Evolutionary conservation across 2,329 filamentous ascomycete genomes (phyloP).

Genomic region (Aureobasidium uvarum): DNA sequence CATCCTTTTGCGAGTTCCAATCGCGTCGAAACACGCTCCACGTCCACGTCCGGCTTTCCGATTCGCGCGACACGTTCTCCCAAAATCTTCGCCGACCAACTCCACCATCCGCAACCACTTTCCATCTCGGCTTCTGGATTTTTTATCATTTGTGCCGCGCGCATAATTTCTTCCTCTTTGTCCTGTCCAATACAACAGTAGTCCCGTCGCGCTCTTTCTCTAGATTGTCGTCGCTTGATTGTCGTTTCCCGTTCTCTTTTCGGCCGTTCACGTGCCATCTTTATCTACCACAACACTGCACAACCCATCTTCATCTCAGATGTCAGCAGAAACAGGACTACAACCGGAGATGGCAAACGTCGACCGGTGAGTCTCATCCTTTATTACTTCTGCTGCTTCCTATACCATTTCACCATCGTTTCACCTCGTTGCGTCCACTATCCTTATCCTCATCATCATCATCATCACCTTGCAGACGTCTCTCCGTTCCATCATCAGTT

Average conservation of each 20-base stretch:
- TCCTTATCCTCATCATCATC: background rate
- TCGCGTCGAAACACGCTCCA: slow-evolving; percentile 25
- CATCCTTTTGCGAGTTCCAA: slow-evolving; percentile 22
- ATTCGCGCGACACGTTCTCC: slow-evolving; percentile 24
- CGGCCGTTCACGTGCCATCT: slow-evolving; percentile 25
- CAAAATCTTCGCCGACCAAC: background rate
- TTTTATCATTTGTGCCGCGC: slow-evolving; percentile 22
- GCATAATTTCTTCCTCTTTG: slow-evolving; percentile 15
- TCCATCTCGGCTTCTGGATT: slow-evolving; percentile 12
- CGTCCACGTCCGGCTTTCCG: slow-evolving; percentile 25
- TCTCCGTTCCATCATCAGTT: slow-evolving; percentile 8
- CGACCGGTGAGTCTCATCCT: slow-evolving; percentile 58
- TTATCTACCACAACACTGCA: slow-evolving; percentile 18
- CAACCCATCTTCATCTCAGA: slow-evolving; percentile 15
- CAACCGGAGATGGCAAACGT: slow-evolving; percentile 40
- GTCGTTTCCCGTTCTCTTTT: slow-evolving; percentile 18
- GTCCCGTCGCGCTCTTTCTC: slow-evolving; percentile 18
- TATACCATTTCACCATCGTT: background rate
- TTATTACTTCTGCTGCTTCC: slow-evolving; percentile 29
- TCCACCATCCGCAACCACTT: background rate
- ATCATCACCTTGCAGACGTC: slow-evolving; percentile 25
- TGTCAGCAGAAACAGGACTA: slow-evolving; percentile 25
- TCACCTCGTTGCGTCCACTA: background rate
- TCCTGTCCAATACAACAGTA: slow-evolving; percentile 16
- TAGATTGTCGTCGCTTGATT: slow-evolving; percentile 24